A percentile compares a stretch with the other conserved stretches of the same genome.
phyloP scores from a whole-genome alignment of 495 filamentous ascomycete species.

The Tuber calosporum region DNA sequence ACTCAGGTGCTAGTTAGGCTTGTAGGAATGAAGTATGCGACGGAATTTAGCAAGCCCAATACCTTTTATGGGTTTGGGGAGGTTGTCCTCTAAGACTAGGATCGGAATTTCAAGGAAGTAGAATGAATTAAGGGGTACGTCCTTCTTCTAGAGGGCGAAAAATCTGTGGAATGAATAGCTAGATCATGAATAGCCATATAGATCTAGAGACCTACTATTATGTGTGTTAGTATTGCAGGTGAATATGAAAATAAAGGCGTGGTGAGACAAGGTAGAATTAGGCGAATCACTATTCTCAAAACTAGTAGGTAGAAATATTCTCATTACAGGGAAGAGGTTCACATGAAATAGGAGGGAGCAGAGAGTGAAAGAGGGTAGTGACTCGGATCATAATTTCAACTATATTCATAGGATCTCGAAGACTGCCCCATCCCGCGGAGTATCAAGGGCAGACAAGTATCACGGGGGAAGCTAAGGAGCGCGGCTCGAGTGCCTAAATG shows the following conservation, averaged over 20 bases:
- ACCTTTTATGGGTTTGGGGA: neutral
- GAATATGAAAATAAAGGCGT: neutral
- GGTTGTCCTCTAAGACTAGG: neutral
- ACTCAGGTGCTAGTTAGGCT: neutral
- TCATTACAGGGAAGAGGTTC: too few relatives aligned
- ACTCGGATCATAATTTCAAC: too few relatives aligned
- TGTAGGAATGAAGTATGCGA: conserved; percentile 1
- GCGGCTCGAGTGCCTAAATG: too few relatives aligned
- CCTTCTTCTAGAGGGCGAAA: neutral
- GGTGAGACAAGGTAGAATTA: neutral
- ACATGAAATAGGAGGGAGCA: too few relatives aligned
- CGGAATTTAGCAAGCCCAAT: conserved; percentile 3
- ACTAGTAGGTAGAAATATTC: too few relatives aligned
- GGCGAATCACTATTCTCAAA: too few relatives aligned
- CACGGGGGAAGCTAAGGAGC: too few relatives aligned
- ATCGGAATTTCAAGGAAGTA: neutral
- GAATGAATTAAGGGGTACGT: neutral
- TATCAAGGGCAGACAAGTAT: too few relatives aligned
- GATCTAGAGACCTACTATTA: neutral
- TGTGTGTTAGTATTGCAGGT: neutral
- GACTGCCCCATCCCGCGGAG: too few relatives aligned
- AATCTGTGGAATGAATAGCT: neutral
- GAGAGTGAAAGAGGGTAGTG: too few relatives aligned
- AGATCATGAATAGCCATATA: neutral
- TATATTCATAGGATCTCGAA: neutral